These are phyloP conservation scores for Calonectria henricotiae DNA, from an alignment of 2,329 filamentous ascomycete species.

Conservation along the genomic window DNA sequence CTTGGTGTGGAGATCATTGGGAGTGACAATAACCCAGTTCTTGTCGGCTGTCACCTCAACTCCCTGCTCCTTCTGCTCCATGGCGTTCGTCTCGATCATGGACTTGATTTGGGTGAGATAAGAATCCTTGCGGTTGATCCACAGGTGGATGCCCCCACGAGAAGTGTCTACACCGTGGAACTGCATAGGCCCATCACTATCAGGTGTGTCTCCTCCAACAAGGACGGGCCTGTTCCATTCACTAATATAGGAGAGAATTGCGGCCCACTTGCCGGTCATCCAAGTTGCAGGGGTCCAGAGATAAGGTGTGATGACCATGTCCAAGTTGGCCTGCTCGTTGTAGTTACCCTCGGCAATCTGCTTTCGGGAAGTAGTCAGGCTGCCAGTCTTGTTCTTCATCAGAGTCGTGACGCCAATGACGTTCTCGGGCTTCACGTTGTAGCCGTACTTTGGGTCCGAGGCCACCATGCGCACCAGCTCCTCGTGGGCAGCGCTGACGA, in stretches of 20 bases:
- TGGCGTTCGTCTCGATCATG: slow-evolving; percentile 58
- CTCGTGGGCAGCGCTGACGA: slow-evolving; percentile 62
- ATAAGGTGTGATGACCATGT: slow-evolving; percentile 60
- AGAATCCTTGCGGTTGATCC: slow-evolving; percentile 60
- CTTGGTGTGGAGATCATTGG: slow-evolving; percentile 14
- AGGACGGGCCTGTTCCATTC: slow-evolving; percentile 63
- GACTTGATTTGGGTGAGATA: slow-evolving; percentile 56
- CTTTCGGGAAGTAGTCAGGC: slow-evolving; percentile 58
- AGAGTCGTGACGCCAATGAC: slow-evolving; percentile 63
- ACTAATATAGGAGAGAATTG: slow-evolving; percentile 62
- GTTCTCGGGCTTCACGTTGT: slow-evolving; percentile 63
- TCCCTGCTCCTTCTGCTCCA: slow-evolving; percentile 57
- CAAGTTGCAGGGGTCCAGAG: slow-evolving; percentile 64
- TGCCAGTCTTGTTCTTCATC: slow-evolving; percentile 54
- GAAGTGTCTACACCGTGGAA: slow-evolving; percentile 63
- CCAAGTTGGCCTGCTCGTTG: slow-evolving; percentile 57
- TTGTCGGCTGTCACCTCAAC: slow-evolving; percentile 62
- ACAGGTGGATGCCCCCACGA: slow-evolving; percentile 62
- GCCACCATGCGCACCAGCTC: slow-evolving; percentile 65
- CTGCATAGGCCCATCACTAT: slow-evolving; percentile 63
- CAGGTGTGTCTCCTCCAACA: slow-evolving; percentile 62
- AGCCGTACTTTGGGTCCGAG: slow-evolving; percentile 64
- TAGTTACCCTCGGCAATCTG: slow-evolving; percentile 60
- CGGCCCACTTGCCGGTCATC: slow-evolving; percentile 64
- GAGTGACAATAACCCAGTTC: slow-evolving; percentile 63